Percentiles rank a stretch among this genome's conserved stretches.
phyloP scores from a whole-genome alignment of 345 rosid species.

The Bruguiera sexangula region DNA sequence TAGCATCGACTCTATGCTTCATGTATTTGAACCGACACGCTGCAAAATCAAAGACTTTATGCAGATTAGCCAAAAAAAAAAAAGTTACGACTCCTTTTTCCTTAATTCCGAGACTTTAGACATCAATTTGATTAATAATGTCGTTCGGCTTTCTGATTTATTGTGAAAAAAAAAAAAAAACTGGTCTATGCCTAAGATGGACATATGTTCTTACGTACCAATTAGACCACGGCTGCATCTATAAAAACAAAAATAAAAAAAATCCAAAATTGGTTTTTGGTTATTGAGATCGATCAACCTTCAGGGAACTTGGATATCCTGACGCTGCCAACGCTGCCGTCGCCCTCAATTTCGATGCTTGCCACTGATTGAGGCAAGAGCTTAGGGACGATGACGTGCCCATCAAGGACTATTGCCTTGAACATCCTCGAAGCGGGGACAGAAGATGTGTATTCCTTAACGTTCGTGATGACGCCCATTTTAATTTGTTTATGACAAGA shows the following conservation, averaged over 20 bases:
- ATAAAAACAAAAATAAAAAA: background rate
- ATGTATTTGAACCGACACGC: background rate
- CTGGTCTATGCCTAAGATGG: no score
- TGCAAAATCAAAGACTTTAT: background rate
- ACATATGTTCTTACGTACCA: no score
- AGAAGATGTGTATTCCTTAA: background rate
- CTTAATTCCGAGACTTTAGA: no score
- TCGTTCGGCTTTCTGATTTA: no score
- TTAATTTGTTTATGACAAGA: background rate
- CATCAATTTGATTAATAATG: no score
- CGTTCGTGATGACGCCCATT: background rate
- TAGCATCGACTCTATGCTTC: background rate
- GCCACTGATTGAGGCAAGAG: constrained; percentile 10
- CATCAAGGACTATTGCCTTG: constrained; percentile 22
- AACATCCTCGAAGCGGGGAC: constrained; percentile 5
- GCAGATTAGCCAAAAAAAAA: no score
- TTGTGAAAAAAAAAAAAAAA: no score
- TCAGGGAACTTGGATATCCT: constrained; percentile 10
- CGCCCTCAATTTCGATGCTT: constrained; percentile 16
- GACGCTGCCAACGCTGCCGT: background rate
- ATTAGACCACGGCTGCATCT: no score
- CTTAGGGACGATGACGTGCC: constrained; percentile 15
- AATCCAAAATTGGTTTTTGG: background rate
- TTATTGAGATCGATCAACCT: background rate
- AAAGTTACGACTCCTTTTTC: no score